Base-by-base conservation (phyloP, 2,329 filamentous ascomycete genomes). In the Chrysosphaeria jannelii region DNA sequence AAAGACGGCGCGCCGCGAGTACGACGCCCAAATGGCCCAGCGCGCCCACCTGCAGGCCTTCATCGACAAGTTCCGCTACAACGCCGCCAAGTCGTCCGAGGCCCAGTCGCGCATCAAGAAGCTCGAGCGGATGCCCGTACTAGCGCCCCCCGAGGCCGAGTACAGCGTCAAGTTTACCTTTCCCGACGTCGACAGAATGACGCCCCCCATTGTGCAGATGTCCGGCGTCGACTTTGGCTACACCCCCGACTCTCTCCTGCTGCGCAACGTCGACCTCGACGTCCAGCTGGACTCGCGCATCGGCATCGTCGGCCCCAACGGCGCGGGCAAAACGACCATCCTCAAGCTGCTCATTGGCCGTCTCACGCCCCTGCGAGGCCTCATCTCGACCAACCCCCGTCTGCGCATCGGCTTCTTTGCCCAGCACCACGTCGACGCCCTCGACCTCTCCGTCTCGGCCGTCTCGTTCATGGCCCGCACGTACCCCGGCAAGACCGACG, bases 61-160 rank as follows among this genome's bases (percentile, higher is more conserved):
- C 47, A 97, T 97, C 48, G 85, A 97, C 58, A 97, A 97, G 49
- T 97, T 97, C 57, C 66, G 85, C 25, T 97, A 97, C 57, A 97
- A 97, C 41, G 85, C 85, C 14, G 85, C 81, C 38, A 97, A 97
- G 46, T 91, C 85, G 1, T 90, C 81, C 6, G 85, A 97, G 52
- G 85, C 85, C 2, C 85, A 97, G 41, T 93, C 81, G 1, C 68
- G 85, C 38, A 93, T 97, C 59, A 97, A 97, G 58, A 97, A 97
- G 43, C 54, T 97, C 30, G 88, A 97, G 45, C 76, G 72, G 39
- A 91, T 97, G 75, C 85, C 88, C 2, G 52, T 90, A 2, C 57
- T 97, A 24, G 71, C 89, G 36, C 43, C 79, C 1, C 88, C 85
- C 5, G 85, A 97, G 50, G 64, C 66, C 28, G 81, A 90, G 44